Percentiles rank a stretch among this genome's conserved stretches.
These are phyloP conservation scores for Zelonia costaricensis DNA, from an alignment of 208 protist species.

Conservation along the genomic window DNA sequence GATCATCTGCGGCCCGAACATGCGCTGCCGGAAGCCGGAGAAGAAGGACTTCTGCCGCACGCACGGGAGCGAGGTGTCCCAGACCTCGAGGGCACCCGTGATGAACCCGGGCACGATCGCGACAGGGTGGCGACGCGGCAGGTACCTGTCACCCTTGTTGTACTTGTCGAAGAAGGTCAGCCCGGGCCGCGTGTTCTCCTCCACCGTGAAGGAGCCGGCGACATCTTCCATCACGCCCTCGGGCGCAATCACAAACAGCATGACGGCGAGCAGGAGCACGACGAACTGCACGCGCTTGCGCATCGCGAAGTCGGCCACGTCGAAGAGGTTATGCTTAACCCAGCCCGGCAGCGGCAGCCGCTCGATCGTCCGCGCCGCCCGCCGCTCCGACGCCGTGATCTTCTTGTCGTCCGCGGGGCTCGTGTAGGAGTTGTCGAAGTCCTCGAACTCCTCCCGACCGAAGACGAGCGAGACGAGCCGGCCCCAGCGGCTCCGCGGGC, in stretches of 20 bases:
- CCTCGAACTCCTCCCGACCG: constrained; percentile 32
- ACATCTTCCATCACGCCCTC: constrained; percentile 36
- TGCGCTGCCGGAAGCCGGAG: constrained; percentile 72
- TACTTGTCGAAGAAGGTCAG: constrained; percentile 57
- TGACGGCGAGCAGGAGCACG: constrained; percentile 26
- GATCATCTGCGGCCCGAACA: constrained; percentile 81
- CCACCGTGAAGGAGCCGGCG: constrained; percentile 58
- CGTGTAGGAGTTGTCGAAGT: constrained; percentile 21
- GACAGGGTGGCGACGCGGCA: constrained; percentile 72
- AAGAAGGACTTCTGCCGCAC: constrained; percentile 41
- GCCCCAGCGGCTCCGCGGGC: neutral
- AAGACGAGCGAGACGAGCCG: constrained; percentile 22
- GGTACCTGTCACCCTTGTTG: constrained; percentile 28
- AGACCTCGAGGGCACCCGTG: constrained; percentile 86
- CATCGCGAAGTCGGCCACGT: constrained; percentile 55
- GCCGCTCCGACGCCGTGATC: constrained; percentile 25
- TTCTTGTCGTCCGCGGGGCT: neutral
- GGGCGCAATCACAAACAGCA: constrained; percentile 17
- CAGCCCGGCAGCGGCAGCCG: constrained; percentile 33
- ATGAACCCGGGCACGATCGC: constrained; percentile 88
- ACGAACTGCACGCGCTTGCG: constrained; percentile 52
- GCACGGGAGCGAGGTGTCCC: constrained; percentile 66
- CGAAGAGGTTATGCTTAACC: constrained; percentile 41
- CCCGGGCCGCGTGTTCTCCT: constrained; percentile 71
- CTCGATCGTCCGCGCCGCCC: constrained; percentile 20